A percentile compares a stretch with the other conserved stretches of the same genome.
phyloP scores from a whole-genome alignment of 352 stramenopile species.

The Albugo laibachii region DNA sequence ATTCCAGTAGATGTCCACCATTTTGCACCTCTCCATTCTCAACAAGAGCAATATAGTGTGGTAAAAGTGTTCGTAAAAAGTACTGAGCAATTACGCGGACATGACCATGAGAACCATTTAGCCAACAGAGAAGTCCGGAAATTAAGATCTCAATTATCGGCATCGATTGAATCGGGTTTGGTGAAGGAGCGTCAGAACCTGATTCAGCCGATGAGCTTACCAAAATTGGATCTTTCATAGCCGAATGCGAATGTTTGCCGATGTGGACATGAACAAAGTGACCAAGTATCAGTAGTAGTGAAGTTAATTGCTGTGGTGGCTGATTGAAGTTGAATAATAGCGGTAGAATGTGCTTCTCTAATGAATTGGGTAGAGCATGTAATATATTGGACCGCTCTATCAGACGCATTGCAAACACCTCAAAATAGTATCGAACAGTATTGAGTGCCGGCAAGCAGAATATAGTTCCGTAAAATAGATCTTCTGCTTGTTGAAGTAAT shows the following conservation, averaged over 20 bases:
- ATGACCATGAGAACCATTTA: slow-evolving; percentile 64
- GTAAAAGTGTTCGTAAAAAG: slow-evolving; percentile 36
- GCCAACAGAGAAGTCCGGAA: slow-evolving; percentile 31
- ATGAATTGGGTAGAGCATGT: background rate
- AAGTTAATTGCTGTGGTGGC: slow-evolving; percentile 46
- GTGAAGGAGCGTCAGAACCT: no score
- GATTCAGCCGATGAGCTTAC: no score
- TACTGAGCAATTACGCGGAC: slow-evolving; percentile 66
- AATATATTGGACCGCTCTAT: no score
- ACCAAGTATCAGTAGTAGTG: slow-evolving; percentile 31
- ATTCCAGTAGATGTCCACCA: background rate
- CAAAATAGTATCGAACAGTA: slow-evolving; percentile 61
- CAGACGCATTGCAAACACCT: slow-evolving; percentile 61
- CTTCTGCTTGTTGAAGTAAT: slow-evolving; percentile 10
- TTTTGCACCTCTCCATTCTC: no score
- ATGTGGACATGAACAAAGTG: slow-evolving; percentile 17
- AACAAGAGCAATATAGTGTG: slow-evolving; percentile 12
- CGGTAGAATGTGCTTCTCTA: slow-evolving; percentile 5
- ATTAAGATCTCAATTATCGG: slow-evolving; percentile 2
- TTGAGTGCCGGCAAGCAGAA: slow-evolving; percentile 42
- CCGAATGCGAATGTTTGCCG: slow-evolving; percentile 9
- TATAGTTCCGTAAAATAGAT: slow-evolving; percentile 18
- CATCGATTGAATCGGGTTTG: no score
- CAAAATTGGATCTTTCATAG: slow-evolving; percentile 6
- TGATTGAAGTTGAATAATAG: slow-evolving; percentile 49